Conservation (phyloP, 495 filamentous ascomycete species). For the Xylaria acuta region DNA sequence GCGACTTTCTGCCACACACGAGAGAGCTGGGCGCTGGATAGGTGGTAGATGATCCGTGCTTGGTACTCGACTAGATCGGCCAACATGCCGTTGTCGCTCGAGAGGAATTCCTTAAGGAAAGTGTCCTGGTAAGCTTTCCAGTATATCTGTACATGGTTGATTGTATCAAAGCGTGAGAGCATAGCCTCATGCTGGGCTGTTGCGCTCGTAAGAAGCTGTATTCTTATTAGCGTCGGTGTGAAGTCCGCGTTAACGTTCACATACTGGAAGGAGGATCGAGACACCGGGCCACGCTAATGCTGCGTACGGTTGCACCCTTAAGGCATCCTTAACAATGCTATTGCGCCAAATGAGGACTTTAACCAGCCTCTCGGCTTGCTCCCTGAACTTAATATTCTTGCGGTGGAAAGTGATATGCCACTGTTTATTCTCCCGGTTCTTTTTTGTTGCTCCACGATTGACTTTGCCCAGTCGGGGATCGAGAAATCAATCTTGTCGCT, state of each 20-base stretch:
- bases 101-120: slow-evolving; percentile 4
- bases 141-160: slow-evolving; percentile 30
- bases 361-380: slow-evolving; percentile 39
- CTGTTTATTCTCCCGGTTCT: slow-evolving; percentile 37
- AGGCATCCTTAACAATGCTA: slow-evolving; percentile 34
- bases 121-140: slow-evolving; percentile 36
- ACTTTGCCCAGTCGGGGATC: slow-evolving; percentile 15
- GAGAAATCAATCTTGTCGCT: background rate
- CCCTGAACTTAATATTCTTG: slow-evolving; percentile 34
- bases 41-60: slow-evolving; percentile 41
- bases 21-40: slow-evolving; percentile 37
- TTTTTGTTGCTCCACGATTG: slow-evolving; percentile 30
- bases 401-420: slow-evolving; percentile 32
- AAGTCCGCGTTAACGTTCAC: slow-evolving; percentile 21
- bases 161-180: slow-evolving; percentile 33
- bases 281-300: slow-evolving; percentile 44
- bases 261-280: slow-evolving; percentile 40
- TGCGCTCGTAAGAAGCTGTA: slow-evolving; percentile 36
- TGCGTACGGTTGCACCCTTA: slow-evolving; percentile 42
- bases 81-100: background rate
- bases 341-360: slow-evolving; percentile 45
- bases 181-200: slow-evolving; percentile 35
- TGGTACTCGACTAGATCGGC: slow-evolving; percentile 35
- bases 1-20: slow-evolving; percentile 37
- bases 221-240: background rate